A percentile compares a stretch with the other conserved stretches of the same genome.
Conservation (phyloP, 345 rosid species). For the Syzygium oleosum region DNA sequence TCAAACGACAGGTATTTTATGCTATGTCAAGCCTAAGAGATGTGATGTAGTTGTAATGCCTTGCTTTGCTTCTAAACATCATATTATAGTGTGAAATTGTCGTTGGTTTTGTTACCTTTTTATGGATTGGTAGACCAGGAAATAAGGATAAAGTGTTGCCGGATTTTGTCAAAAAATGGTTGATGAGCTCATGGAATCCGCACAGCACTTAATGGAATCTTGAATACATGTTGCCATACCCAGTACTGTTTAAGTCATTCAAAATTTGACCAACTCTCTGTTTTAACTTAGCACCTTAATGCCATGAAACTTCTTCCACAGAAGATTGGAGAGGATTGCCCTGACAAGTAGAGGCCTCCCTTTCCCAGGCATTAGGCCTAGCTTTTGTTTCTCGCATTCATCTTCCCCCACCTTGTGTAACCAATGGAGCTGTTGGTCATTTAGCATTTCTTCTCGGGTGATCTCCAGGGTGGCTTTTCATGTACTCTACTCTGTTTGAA, state of each 20-base stretch:
- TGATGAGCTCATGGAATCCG: background rate
- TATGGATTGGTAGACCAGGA: background rate
- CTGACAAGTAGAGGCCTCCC: background rate
- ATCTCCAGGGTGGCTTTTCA: background rate
- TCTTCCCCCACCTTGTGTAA: background rate
- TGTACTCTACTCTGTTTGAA: background rate
- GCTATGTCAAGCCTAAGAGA: background rate
- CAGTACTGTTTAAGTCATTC: background rate
- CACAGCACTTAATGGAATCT: background rate
- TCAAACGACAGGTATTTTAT: slow-evolving; percentile 75
- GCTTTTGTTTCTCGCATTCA: background rate
- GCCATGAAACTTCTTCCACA: background rate
- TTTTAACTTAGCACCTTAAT: background rate
- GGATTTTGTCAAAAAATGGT: background rate
- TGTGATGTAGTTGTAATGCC: background rate
- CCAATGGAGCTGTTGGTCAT: background rate
- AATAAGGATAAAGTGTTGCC: background rate
- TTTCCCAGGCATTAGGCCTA: background rate
- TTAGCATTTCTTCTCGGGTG: background rate
- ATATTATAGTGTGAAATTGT: background rate
- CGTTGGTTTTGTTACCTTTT: background rate
- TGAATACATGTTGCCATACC: background rate
- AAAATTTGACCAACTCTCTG: background rate
- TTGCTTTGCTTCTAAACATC: background rate
- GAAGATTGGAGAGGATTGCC: background rate